Conservation (phyloP, 495 filamentous ascomycete species). For the Neurospora sp. region DNA sequence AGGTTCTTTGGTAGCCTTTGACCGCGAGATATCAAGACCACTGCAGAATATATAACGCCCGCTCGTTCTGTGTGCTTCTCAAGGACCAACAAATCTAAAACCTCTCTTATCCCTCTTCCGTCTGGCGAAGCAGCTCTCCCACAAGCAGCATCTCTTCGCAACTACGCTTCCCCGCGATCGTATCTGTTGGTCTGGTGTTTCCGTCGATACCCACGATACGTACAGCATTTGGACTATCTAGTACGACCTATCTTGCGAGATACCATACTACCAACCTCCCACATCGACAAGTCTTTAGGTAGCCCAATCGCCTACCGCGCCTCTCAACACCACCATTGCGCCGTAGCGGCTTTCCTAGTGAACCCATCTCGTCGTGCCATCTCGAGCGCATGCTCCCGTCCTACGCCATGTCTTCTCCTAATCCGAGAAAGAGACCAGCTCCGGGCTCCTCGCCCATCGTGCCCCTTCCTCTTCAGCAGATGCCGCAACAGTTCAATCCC, state of each 20-base stretch:
- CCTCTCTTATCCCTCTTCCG: neutral
- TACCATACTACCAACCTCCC: neutral
- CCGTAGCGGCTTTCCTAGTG: neutral
- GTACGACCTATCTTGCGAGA: neutral
- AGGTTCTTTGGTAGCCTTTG: neutral
- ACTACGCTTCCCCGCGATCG: neutral
- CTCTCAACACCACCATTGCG: neutral
- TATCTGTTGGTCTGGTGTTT: neutral
- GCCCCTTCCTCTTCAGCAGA: slow-evolving; percentile 32
- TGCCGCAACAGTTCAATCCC: slow-evolving; percentile 34
- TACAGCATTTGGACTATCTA: neutral
- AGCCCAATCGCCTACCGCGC: neutral
- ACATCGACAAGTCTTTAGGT: neutral
- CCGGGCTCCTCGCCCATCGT: slow-evolving; percentile 55
- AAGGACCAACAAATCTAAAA: neutral
- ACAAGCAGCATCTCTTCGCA: neutral
- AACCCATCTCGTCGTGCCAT: neutral
- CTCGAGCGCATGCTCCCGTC: slow-evolving; percentile 20
- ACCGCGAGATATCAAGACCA: neutral
- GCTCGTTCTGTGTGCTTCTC: neutral
- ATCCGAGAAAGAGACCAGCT: slow-evolving; percentile 62
- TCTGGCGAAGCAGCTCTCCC: neutral
- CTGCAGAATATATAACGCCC: neutral
- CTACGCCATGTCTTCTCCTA: slow-evolving; percentile 37
- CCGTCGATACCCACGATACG: neutral